phyloP scores from a whole-genome alignment of 768 basidiomycete species.

The Amanita brunnescens region DNA sequence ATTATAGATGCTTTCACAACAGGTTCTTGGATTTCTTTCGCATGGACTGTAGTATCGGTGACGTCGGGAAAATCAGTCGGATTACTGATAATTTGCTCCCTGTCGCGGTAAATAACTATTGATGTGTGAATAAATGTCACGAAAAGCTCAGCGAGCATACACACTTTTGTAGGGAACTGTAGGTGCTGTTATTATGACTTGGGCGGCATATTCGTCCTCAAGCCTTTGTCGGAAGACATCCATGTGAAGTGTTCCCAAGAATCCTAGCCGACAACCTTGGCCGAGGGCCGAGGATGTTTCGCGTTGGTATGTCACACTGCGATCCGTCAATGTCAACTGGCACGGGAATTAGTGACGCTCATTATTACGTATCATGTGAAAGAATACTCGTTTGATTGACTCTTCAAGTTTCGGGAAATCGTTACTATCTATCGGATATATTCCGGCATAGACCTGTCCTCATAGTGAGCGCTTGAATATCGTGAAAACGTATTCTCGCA shows the following conservation, averaged over 20 bases:
- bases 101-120: constrained; percentile 69
- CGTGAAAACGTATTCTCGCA: constrained; percentile 18
- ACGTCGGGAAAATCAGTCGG: constrained; percentile 93
- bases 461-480: constrained; percentile 2
- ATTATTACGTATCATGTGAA: constrained; percentile 6
- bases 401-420: constrained; percentile 95
- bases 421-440: constrained; percentile 86
- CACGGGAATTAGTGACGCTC: constrained; percentile 9
- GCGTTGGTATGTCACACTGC: constrained; percentile 82
- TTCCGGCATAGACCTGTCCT: constrained; percentile 80
- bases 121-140: constrained; percentile 4
- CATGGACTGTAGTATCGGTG: constrained; percentile 47
- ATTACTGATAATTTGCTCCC: constrained; percentile 68
- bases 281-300: constrained; percentile 93
- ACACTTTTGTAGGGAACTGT: constrained; percentile 89
- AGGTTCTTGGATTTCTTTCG: constrained; percentile 83
- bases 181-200: constrained; percentile 91
- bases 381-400: constrained; percentile 60
- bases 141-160: constrained; percentile 8
- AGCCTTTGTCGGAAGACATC: constrained; percentile 92
- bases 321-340: constrained; percentile 77
- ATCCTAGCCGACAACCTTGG: constrained; percentile 91
- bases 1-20: constrained; percentile 91
- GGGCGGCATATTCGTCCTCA: constrained; percentile 94
- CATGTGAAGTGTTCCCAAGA: constrained; percentile 94